Percentiles rank a stretch among this genome's conserved stretches.
phyloP scores from a whole-genome alignment of 2,329 filamentous ascomycete species.

The Calonectria crousiana region DNA sequence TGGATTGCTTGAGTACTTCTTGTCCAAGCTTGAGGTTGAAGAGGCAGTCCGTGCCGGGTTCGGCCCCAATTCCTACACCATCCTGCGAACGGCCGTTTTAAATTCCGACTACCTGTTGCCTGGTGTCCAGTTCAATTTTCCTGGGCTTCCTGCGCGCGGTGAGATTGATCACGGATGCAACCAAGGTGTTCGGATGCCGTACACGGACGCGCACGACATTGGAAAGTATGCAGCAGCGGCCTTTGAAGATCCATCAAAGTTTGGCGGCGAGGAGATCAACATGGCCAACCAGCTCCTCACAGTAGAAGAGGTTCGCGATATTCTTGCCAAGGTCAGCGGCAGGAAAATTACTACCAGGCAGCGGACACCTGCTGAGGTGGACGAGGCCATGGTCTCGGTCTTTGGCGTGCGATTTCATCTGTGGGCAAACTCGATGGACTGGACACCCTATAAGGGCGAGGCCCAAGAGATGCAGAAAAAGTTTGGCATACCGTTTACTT shows the following conservation, averaged over 20 bases:
- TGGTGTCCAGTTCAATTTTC: constrained; percentile 41
- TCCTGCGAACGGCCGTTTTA: constrained; percentile 49
- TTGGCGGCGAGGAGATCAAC: constrained; percentile 47
- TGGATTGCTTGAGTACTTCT: constrained; percentile 48
- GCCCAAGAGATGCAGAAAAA: constrained; percentile 11
- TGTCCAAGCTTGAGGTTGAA: constrained; percentile 54
- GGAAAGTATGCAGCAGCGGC: constrained; percentile 50
- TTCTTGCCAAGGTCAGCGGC: constrained; percentile 47
- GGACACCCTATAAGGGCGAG: neutral
- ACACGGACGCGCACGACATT: constrained; percentile 38
- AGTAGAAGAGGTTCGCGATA: constrained; percentile 45
- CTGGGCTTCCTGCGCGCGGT: constrained; percentile 43
- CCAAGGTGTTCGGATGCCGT: constrained; percentile 26
- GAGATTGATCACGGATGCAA: constrained; percentile 44
- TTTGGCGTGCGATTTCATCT: constrained; percentile 30
- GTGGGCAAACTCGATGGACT: constrained; percentile 26
- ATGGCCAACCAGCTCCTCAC: constrained; percentile 44
- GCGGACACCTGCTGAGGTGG: constrained; percentile 25
- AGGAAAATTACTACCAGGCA: constrained; percentile 40
- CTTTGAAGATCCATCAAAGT: constrained; percentile 46
- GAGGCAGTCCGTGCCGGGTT: constrained; percentile 41
- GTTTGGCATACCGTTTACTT: constrained; percentile 31
- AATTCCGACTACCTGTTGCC: constrained; percentile 46
- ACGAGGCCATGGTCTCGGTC: constrained; percentile 7
- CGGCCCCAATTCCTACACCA: constrained; percentile 48